Evolutionary conservation across 1,284 basidiomycete species (phyloP).

Genomic region (Trametes sp.): DNA sequence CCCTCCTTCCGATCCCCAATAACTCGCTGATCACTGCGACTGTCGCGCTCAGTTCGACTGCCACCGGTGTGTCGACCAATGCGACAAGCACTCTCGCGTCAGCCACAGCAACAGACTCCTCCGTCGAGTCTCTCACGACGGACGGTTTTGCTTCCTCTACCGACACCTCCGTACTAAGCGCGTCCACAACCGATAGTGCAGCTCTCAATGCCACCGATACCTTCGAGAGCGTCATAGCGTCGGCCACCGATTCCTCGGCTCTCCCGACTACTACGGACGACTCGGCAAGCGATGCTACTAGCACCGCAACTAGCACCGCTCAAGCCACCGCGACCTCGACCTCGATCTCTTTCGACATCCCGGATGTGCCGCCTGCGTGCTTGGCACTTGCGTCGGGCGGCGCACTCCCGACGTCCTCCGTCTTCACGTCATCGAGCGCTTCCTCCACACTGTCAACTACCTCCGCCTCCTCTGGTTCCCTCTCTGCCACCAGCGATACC

Average conservation of each 20-base stretch:
- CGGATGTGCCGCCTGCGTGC: conserved; percentile 26
- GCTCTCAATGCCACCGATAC: not conserved
- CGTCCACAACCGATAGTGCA: conserved; percentile 4
- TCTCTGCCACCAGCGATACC: not conserved
- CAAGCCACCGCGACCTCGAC: conserved; percentile 11
- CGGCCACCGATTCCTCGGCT: not conserved
- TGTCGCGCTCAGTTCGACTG: conserved; percentile 1
- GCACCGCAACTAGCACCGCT: conserved; percentile 1
- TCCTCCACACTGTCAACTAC: not conserved
- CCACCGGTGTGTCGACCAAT: not conserved
- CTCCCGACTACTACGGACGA: not conserved
- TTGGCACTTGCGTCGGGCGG: conserved; percentile 14
- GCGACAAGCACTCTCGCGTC: conserved; percentile 2
- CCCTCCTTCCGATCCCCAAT: not conserved
- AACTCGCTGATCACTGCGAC: not conserved
- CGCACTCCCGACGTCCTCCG: not conserved
- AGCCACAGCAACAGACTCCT: conserved; percentile 1
- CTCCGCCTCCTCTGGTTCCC: no score
- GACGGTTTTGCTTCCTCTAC: not conserved
- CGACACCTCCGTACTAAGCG: not conserved
- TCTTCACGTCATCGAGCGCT: not conserved
- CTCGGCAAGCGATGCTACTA: not conserved
- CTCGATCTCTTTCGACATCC: conserved; percentile 17
- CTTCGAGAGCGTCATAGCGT: not conserved
- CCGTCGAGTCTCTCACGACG: not conserved